These are phyloP conservation scores for Asterella californica DNA, from an alignment of 225 moss, liverwort and hornwort genomes.

Conservation along the genomic window DNA sequence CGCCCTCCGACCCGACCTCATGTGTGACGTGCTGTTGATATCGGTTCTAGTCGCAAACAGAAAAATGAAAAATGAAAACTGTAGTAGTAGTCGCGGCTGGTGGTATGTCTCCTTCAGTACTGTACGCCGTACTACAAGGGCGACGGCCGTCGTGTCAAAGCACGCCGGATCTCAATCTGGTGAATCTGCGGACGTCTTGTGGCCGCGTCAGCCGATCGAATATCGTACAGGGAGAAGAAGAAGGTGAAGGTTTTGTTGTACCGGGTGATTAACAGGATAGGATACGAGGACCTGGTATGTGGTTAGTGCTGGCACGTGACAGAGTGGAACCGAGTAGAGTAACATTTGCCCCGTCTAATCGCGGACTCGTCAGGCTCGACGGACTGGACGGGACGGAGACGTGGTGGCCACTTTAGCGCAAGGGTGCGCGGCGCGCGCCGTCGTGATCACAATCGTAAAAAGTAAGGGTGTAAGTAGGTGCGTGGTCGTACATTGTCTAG, in stretches of 20 bases:
- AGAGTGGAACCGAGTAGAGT: background rate
- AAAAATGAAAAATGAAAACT: background rate
- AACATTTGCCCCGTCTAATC: background rate
- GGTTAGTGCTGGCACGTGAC: background rate
- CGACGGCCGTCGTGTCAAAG: background rate
- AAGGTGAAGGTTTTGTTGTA: background rate
- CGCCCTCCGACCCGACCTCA: background rate
- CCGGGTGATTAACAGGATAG: background rate
- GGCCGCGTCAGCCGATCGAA: background rate
- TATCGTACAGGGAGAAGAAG: background rate
- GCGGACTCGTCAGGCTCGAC: background rate
- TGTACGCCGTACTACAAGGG: background rate
- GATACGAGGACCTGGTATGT: background rate
- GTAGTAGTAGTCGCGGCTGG: background rate
- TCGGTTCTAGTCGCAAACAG: too few species aligned
- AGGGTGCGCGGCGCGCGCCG: slow-evolving; percentile 13
- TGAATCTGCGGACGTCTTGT: background rate
- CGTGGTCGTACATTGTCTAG: slow-evolving; percentile 11
- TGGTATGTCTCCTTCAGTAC: background rate
- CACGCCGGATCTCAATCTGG: background rate
- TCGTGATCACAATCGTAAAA: slow-evolving; percentile 14
- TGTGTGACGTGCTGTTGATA: too few species aligned
- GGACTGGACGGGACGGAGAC: background rate
- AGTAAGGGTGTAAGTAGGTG: slow-evolving; percentile 5
- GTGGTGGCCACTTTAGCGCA: background rate